Evolutionary conservation across 2,329 filamentous ascomycete species (phyloP), one percentile per base, ranked within the genome.

Genomic region (Cytospora piceicola): DNA sequence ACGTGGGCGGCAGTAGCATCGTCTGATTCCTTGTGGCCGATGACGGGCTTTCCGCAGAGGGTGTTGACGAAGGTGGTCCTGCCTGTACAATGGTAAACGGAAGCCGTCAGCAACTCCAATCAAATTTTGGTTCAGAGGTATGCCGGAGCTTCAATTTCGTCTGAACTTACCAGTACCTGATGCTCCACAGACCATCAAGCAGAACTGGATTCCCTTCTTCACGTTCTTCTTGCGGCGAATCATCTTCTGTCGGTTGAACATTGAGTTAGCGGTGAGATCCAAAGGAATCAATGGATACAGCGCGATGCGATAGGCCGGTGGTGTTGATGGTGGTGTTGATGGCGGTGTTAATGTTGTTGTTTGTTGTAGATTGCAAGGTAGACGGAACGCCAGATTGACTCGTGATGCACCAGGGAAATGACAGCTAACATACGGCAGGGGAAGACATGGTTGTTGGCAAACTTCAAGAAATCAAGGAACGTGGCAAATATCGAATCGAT

Each of bases 181-280:
- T 78, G 95, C 95, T 84, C 95, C 95, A 79, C 95, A 98, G 76
- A 99, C 95, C 95, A 99, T 99, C 88, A 99, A 83, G 81, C 94
- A 98, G 85, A 99, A 99, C 86, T 99, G 95, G 78, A 99, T 98
- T 78, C 95, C 95, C 88, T 97, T 97, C 91, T 97, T 97, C 84
- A 99, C 94, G 88, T 99, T 98, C 92, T 99, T 99, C 94, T 99
- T 99, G 82, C 93, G 91, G 83, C 95, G 94, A 79, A 97, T 94
- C 91, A 97, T 95, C 82, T 96, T 92, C 89, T 93, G 80, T 69
- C 74, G 59, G 32, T 32, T 36, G 14, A 55, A 22, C 46, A 46
- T 39, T 56, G 30, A 51, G 72, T 78, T 65, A 78, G 75, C 70
- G 66, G 67, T 39, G 69, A 63, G n/a, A 69, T 63, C 55, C 67